Evolutionary conservation across 371 early-diverging fungal species (phyloP), one percentile per base, ranked within the genome.

Genomic region (Capillidium heterosporum): DNA sequence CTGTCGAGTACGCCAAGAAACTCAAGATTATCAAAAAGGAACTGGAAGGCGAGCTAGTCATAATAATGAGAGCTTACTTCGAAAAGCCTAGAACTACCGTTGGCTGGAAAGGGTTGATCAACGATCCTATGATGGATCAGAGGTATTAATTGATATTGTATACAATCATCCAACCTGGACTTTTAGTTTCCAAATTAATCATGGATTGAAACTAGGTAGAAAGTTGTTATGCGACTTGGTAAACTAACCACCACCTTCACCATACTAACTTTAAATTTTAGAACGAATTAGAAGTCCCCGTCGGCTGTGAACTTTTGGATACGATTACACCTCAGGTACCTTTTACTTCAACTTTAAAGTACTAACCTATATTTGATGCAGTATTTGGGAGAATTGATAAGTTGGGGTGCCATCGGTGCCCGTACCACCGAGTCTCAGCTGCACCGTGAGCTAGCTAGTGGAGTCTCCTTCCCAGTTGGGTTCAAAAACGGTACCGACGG

Each of bases 401-500:
- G 85, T 35, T 95, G 94, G 93, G 94, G 71, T 21, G 91, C 93
- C 23, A 90, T 92, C 62, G 91, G 95, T 32, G 95, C 95, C 0
- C 76, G 95, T 57, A 94, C 95, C 4, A 93, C 93, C 31, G 88
- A 89, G 65, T 85, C 86, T 32, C 89, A 89, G 62, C 73, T 93
- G 29, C 95, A 95, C 66, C 81, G 95, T 57, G 95, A 95, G 66
- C 75, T 95, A 48, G 88, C 93, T 27, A 84, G 84, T 8, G 95
- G 95, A 39, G 78, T 92, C 8, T 90, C 91, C 28, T 84, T 87
- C 64, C 90, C 95, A 8, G 90, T 95, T 21, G 95, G 95, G 21
- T 94, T 94, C 80, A 95, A 93, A 68, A 92, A 92, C 61, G 93
- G 93, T 41, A 80, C 82, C 0, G 91, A 93, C 59, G 95, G 95